phyloP scores from a whole-genome alignment of 495 filamentous ascomycete genomes.

The Aspergillus sclerotioniger region DNA sequence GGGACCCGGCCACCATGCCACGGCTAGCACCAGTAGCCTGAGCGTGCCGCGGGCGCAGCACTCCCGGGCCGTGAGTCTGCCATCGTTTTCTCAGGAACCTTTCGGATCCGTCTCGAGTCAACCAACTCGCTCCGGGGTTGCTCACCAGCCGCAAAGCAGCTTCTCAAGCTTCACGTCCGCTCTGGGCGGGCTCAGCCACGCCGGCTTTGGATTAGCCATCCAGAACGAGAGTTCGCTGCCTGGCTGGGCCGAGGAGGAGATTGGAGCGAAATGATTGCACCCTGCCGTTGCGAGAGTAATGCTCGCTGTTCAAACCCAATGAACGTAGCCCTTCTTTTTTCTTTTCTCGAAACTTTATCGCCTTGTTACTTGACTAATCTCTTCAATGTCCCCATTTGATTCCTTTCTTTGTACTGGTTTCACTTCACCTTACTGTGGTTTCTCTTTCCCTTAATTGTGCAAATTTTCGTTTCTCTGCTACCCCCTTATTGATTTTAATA shows the following conservation, averaged over 20 bases:
- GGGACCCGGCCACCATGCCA: conserved; percentile 43
- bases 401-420: conserved; percentile 27
- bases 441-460: conserved; percentile 17
- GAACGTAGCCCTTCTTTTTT: conserved; percentile 21
- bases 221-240: conserved; percentile 62
- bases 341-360: conserved; percentile 7
- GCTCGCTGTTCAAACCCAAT: conserved; percentile 22
- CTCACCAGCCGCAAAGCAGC: conserved; percentile 54
- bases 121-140: conserved; percentile 42
- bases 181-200: conserved; percentile 55
- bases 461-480: conserved; percentile 24
- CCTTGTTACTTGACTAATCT: conserved; percentile 33
- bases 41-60: conserved; percentile 67
- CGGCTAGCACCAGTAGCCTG: conserved; percentile 65
- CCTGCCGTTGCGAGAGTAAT: conserved; percentile 11
- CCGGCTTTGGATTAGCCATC: conserved; percentile 61
- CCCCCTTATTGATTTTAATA: conserved; percentile 33
- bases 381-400: conserved; percentile 32
- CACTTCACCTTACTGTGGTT: conserved; percentile 12
- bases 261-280: conserved; percentile 50
- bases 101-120: conserved; percentile 48
- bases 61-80: conserved; percentile 80
- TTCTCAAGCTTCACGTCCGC: conserved; percentile 59
- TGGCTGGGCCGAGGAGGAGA: conserved; percentile 67
- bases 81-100: conserved; percentile 64